Base-by-base conservation (phyloP, 2,329 filamentous ascomycete species). In the Stachybotrys chartarum region DNA sequence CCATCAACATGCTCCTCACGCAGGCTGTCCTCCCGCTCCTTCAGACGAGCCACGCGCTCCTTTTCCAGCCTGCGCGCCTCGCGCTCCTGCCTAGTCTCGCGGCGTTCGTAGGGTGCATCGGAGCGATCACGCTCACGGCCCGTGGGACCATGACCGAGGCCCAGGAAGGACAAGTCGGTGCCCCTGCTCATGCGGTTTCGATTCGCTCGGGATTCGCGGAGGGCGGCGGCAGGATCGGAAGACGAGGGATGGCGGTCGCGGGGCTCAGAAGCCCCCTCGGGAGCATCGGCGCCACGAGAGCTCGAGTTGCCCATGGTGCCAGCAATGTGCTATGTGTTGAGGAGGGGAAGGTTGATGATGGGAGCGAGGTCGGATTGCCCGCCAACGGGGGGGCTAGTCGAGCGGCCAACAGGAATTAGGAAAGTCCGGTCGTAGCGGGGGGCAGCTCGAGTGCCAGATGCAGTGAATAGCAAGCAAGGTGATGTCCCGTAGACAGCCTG, bases 1-100 rank as follows among this genome's bases (percentile, higher is more conserved):
- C 94, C 94, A 71, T 99, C 94, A 3, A 97, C 88, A 69, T 92
- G 85, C 68, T 99, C 94, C 64, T 97, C 92, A 60, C 80, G 85
- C 75, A 97, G 85, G 67, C 94, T 99, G 61, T 88, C 82, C 70
- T 96, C 92, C 51, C 94, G 84, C 70, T 99, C 94, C 69, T 91
- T 91, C 48, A 87, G 73, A 56, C 94, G 81, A 44, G 83, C 79
- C 16, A 81, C 76, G 50, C 90, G 85, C 70, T 97, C 93, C 65
- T 85, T 88, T 70, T 97, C 93, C 55, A 91, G 75, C 59, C 87
- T 88, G 59, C 93, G 82, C 18, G 91, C 91, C 69, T 99, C 94
- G 47, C 91, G 83, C 73, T 97, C 94, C 63, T 93, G 90, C 67
- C 87, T 92, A 7, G 91, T 97, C 74, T 97, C 93, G 56, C 90